Percentiles rank a stretch among this genome's conserved stretches.
Conservation (phyloP, 2,329 filamentous ascomycete genomes). For the Neofusicoccum ribis region DNA sequence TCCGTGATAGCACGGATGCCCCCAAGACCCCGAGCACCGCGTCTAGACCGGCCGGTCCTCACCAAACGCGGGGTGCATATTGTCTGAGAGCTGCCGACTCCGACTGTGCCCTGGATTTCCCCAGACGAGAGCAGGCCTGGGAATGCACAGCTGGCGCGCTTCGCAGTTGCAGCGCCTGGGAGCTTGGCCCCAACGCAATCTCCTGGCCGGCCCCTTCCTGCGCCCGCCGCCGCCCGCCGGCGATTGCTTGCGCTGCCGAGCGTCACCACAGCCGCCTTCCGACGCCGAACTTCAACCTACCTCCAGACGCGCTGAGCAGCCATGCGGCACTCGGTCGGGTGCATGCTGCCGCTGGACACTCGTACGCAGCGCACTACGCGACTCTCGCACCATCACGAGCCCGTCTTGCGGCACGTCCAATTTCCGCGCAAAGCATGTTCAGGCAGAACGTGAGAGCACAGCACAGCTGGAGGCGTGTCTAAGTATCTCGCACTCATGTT, state of each 20-base stretch:
- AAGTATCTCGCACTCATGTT: neutral
- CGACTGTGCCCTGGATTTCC: neutral
- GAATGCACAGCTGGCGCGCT: neutral
- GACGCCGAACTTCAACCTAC: neutral
- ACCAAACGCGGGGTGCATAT: slow-evolving; percentile 1
- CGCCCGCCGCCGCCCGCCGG: neutral
- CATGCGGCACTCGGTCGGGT: neutral
- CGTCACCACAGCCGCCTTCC: neutral
- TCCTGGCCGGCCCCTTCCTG: neutral
- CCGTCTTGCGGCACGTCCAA: neutral
- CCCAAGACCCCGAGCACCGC: neutral
- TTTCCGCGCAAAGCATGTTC: neutral
- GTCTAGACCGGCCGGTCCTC: neutral
- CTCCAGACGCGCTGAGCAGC: neutral
- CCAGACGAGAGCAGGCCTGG: neutral
- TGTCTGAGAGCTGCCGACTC: neutral
- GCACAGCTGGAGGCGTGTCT: neutral
- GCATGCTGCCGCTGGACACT: neutral
- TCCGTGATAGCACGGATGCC: slow-evolving; percentile 3
- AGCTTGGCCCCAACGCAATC: no score
- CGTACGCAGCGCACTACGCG: neutral
- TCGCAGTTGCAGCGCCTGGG: neutral
- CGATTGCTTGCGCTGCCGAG: neutral
- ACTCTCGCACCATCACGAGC: neutral
- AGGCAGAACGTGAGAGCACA: no score